Conservation (phyloP, 805 yeast species). For the Candida pini region DNA sequence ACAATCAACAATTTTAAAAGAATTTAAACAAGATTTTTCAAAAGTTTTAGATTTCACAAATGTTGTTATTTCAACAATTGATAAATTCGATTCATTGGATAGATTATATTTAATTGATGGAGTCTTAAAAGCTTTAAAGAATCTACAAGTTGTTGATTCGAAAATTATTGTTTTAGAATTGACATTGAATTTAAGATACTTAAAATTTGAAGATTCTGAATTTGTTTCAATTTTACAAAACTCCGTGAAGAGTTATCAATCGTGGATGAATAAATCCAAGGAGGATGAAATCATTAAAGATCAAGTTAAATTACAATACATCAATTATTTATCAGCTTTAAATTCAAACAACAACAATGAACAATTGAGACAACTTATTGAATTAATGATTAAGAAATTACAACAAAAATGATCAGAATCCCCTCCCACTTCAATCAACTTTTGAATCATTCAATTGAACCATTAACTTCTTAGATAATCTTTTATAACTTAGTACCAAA, state of each 20-base stretch:
- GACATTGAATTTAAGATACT: conserved; percentile 60
- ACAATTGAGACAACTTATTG: conserved; percentile 17
- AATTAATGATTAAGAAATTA: conserved; percentile 21
- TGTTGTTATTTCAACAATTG: conserved; percentile 52
- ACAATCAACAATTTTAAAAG: conserved; percentile 39
- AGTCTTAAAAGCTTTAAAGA: conserved; percentile 49
- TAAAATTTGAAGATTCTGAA: conserved; percentile 30
- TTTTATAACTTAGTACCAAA: conserved; percentile 18
- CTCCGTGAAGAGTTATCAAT: conserved; percentile 65
- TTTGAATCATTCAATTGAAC: conserved; percentile 16
- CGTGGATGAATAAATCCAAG: conserved; percentile 39
- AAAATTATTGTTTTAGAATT: conserved; percentile 47
- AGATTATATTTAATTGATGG: conserved; percentile 63
- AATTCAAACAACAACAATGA: conserved; percentile 17
- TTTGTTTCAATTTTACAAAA: conserved; percentile 61
- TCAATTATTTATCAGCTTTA: conserved; percentile 26
- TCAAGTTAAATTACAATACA: conserved; percentile 28
- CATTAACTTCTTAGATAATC: conserved; percentile 20
- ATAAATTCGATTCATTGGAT: conserved; percentile 63
- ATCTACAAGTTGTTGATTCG: conserved; percentile 33
- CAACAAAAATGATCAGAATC: conserved; percentile 4
- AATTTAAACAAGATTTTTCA: conserved; percentile 26
- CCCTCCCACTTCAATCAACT: neutral
- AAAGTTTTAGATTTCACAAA: conserved; percentile 35
- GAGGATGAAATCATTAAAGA: conserved; percentile 25